These are phyloP conservation scores for Conticribra guillardii DNA, from an alignment of 108 stramenopile genomes.

Conservation along the genomic window DNA sequence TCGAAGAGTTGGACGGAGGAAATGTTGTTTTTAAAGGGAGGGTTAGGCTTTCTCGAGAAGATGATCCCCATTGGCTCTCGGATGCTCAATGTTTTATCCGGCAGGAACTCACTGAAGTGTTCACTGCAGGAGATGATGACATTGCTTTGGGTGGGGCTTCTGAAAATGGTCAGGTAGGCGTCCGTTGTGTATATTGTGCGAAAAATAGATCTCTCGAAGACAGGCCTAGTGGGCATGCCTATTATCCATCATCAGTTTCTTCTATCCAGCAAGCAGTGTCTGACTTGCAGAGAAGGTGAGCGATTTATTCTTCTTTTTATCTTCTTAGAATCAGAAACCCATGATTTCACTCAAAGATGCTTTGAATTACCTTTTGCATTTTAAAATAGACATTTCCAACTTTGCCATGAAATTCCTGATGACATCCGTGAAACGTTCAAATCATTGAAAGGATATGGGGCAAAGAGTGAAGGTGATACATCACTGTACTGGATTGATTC, in stretches of 20 bases:
- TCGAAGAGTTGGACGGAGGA: background rate
- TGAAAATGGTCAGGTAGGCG: slow-evolving; percentile 69
- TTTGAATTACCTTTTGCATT: slow-evolving; percentile 1
- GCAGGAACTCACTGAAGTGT: slow-evolving; percentile 79
- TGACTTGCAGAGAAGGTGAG: slow-evolving; percentile 72
- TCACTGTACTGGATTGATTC: slow-evolving; percentile 82
- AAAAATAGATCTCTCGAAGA: slow-evolving; percentile 41
- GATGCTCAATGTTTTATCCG: slow-evolving; percentile 82
- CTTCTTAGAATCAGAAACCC: too few species aligned
- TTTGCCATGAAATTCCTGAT: slow-evolving; percentile 69
- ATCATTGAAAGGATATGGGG: slow-evolving; percentile 66
- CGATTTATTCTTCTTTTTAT: too few species aligned
- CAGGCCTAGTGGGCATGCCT: slow-evolving; percentile 53
- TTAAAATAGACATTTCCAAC: slow-evolving; percentile 57
- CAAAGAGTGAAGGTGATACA: slow-evolving; percentile 63
- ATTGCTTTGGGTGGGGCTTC: slow-evolving; percentile 20
- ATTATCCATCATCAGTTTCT: slow-evolving; percentile 68
- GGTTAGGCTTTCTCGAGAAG: slow-evolving; percentile 70
- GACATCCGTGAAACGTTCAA: slow-evolving; percentile 67
- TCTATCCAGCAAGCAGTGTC: slow-evolving; percentile 69
- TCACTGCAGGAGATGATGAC: slow-evolving; percentile 65
- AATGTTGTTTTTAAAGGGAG: slow-evolving; percentile 56
- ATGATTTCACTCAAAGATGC: too few species aligned
- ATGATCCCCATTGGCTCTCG: slow-evolving; percentile 82
- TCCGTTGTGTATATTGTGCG: slow-evolving; percentile 82